phyloP scores from a whole-genome alignment of 371 early-diverging fungal genomes.

The Lichtheimia corymbifera region DNA sequence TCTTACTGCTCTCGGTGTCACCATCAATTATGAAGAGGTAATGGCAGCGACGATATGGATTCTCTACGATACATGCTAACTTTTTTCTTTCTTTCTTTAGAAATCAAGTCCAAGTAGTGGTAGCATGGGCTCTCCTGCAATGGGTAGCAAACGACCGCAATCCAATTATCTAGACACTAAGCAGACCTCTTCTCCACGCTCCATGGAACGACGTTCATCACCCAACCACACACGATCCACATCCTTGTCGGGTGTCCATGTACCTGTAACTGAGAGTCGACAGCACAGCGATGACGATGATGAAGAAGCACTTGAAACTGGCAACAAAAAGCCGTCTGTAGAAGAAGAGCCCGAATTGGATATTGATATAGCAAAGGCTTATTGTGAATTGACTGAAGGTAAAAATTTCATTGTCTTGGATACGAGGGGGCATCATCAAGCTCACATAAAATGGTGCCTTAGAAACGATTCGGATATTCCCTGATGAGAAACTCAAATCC shows the following conservation, averaged over 20 bases:
- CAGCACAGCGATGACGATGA: neutral
- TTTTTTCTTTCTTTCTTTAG: neutral
- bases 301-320: neutral
- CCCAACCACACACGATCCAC: slow-evolving; percentile 14
- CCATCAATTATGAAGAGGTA: slow-evolving; percentile 39
- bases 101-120: slow-evolving; percentile 6
- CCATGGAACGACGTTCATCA: slow-evolving; percentile 15
- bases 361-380: slow-evolving; percentile 54
- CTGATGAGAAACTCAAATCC: slow-evolving; percentile 57
- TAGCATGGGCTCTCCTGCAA: slow-evolving; percentile 3
- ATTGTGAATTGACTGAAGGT: slow-evolving; percentile 57
- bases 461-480: slow-evolving; percentile 65
- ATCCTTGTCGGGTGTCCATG: slow-evolving; percentile 18
- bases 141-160: slow-evolving; percentile 19
- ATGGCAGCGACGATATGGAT: neutral
- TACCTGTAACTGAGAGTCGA: neutral
- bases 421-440: neutral
- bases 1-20: slow-evolving; percentile 47
- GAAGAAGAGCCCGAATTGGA: slow-evolving; percentile 51
- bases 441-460: neutral
- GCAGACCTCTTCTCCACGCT: neutral
- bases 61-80: neutral
- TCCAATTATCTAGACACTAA: slow-evolving; percentile 20
- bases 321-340: slow-evolving; percentile 17
- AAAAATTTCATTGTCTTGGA: slow-evolving; percentile 2